Evolutionary conservation across 805 yeast species (phyloP).

Genomic region (Lipomyces starkeyi): DNA sequence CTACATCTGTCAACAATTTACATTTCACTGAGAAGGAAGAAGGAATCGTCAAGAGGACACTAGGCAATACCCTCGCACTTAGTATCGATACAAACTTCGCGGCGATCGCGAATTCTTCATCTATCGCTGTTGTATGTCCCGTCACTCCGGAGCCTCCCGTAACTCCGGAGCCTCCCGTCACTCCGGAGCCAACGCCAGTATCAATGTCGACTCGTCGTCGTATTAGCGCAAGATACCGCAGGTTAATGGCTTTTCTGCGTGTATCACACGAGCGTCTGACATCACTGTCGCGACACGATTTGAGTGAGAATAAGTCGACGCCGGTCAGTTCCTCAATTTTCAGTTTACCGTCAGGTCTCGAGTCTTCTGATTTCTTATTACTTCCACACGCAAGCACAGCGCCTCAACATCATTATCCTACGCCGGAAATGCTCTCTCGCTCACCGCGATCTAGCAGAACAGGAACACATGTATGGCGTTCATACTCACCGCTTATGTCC

Average conservation of each 20-base stretch:
- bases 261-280: neutral
- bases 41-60: neutral
- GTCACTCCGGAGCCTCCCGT: no score
- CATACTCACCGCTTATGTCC: neutral
- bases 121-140: neutral
- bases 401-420: neutral
- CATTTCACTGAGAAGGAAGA: neutral
- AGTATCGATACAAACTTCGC: neutral
- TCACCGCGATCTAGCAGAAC: neutral
- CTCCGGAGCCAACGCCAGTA: neutral
- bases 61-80: neutral
- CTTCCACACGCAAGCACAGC: neutral
- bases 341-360: constrained; percentile 10
- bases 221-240: constrained; percentile 8
- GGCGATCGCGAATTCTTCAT: neutral
- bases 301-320: neutral
- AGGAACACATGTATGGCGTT: neutral
- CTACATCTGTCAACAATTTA: neutral
- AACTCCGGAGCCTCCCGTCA: no score
- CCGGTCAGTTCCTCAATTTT: constrained; percentile 11
- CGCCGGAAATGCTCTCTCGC: neutral
- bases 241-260: constrained; percentile 11
- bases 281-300: neutral
- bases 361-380: neutral
- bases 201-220: constrained; percentile 7